Evolutionary conservation across 495 filamentous ascomycete genomes (phyloP), one percentile per base, ranked within the genome.

Genomic region (Jackrogersella minutella): DNA sequence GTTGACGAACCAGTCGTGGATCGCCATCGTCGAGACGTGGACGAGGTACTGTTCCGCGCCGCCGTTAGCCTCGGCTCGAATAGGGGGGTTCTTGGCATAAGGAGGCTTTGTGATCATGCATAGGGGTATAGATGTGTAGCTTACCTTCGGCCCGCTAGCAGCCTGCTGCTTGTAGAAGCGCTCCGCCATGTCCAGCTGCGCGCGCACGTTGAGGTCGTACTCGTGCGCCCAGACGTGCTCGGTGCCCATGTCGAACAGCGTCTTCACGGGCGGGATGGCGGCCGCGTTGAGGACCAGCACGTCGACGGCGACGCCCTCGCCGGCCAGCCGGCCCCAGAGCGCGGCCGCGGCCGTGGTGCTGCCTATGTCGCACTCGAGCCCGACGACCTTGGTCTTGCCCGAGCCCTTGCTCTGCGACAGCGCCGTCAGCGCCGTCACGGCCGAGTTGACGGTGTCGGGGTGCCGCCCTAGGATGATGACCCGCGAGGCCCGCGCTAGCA

Each of bases 241-340:
- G 3, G 41, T 41, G 14, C 73, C 77, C 4, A 78, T 43, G 6
- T 74, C 69, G 6, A 78, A 44, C 1, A 79, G 5, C 0, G 76
- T 58, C 30, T 58, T 49, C 1, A 2, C 0, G 22, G 49, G 33
- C 3, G 63, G 31, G 8, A 68, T 24, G 17, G 24, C 37, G 2
- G 73, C 73, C 4, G 74, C 78, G 57, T 79, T 81, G 24, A 80
- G 66, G 2, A 81, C 70, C 0, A 82, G 62, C 9, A 81, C 79
- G 31, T 82, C 78, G 46, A 81, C 64, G 33, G 62, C 28, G 8
- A 73, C 64, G 26, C 72, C 73, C 2, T 76, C 63, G 10, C 41
- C 49, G 0, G 60, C 60, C 8, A 83, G 50, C 1, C 40, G 47
- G 0, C 50, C 39, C 80, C 80, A 83, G 11, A 82, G 66, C 50